A percentile compares a stretch with the other conserved stretches of the same genome.
phyloP scores from a whole-genome alignment of 768 basidiomycete species.

The Mycena sanguinolenta region DNA sequence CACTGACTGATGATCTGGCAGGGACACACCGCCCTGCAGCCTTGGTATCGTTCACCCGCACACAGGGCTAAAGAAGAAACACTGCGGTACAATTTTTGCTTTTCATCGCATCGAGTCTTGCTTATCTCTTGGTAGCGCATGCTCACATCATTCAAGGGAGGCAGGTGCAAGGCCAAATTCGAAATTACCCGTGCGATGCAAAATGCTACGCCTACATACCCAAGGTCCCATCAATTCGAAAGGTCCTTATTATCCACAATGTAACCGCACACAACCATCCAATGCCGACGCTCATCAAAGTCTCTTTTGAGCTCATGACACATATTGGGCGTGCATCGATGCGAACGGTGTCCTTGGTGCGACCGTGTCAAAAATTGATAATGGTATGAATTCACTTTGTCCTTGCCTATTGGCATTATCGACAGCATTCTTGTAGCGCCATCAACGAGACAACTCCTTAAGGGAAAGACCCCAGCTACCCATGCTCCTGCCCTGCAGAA shows the following conservation, averaged over 20 bases:
- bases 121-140: neutral
- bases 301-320: too few relatives aligned
- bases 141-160: conserved; percentile 17
- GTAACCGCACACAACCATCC: too few relatives aligned
- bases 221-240: too few relatives aligned
- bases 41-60: conserved; percentile 6
- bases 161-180: conserved; percentile 2
- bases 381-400: neutral
- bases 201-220: too few relatives aligned
- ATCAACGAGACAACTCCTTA: neutral
- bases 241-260: too few relatives aligned
- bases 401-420: too few relatives aligned
- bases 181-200: neutral
- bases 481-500: neutral
- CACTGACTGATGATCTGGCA: conserved; percentile 11
- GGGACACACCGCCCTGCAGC: conserved; percentile 19
- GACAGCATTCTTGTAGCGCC: neutral
- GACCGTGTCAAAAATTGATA: neutral
- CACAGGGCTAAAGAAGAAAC: conserved; percentile 2
- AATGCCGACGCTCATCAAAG: too few relatives aligned
- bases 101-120: neutral
- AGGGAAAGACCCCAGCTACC: conserved; percentile 1
- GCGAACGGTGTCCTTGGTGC: neutral
- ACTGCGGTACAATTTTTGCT: neutral
- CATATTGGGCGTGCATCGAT: too few relatives aligned